Percentiles rank a stretch among this genome's conserved stretches.
These are phyloP conservation scores for Thuidium tamariscinum DNA, from an alignment of 225 moss, liverwort and hornwort species.

Conservation along the genomic window DNA sequence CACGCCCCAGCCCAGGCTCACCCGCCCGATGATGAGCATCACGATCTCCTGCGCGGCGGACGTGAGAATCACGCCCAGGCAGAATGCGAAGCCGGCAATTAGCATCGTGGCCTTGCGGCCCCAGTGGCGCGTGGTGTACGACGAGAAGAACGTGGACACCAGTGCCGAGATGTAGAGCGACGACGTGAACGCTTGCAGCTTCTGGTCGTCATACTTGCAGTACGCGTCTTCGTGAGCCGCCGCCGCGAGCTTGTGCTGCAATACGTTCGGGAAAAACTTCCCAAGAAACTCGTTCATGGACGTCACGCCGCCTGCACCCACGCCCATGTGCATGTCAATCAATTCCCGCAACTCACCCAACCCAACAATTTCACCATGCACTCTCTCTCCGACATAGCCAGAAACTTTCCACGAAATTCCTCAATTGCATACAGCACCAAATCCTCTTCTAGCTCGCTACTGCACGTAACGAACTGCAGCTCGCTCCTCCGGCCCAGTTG, in stretches of 20 bases:
- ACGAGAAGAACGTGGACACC: constrained; percentile 44
- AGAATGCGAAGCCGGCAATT: constrained; percentile 28
- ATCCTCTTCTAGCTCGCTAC: neutral
- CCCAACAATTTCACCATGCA: neutral
- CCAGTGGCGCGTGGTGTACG: constrained; percentile 24
- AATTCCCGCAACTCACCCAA: neutral
- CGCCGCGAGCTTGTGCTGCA: neutral
- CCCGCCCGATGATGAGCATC: constrained; percentile 42
- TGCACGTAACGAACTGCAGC: neutral
- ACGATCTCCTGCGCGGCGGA: constrained; percentile 23
- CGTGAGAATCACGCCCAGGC: constrained; percentile 18
- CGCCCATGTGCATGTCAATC: neutral
- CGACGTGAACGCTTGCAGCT: constrained; percentile 44
- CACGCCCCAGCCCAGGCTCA: constrained; percentile 36
- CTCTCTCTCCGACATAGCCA: neutral
- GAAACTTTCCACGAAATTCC: neutral
- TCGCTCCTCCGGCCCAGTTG: neutral
- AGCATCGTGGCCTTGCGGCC: constrained; percentile 48
- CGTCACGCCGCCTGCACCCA: constrained; percentile 32
- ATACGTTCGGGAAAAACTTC: constrained; percentile 33
- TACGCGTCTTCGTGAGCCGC: neutral
- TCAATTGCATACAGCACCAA: neutral
- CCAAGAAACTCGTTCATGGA: constrained; percentile 34
- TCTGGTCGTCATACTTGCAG: constrained; percentile 43
- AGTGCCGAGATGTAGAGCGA: constrained; percentile 51